Evolutionary conservation across 2,329 filamentous ascomycete species (phyloP), one percentile per base, ranked within the genome.

Genomic region (Xylariaceae sp.): DNA sequence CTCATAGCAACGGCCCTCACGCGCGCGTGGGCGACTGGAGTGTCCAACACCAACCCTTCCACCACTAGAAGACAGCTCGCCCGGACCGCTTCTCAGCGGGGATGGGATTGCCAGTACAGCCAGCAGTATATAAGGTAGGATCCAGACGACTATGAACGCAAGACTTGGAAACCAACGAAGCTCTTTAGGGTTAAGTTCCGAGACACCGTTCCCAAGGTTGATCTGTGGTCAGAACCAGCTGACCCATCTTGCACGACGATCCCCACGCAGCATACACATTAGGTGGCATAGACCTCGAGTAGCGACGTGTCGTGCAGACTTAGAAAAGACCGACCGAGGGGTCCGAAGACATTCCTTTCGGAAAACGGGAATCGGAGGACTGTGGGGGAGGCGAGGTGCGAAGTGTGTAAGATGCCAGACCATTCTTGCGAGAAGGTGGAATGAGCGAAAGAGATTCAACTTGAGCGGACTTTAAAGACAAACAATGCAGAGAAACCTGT

Each of bases 101-200:
- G 59, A 63, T 44, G 60, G 67, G 66, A 55, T 71, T 63, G 54
- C 66, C 57, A 60, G 62, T 51, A 59, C 62, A 65, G 61, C 62
- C 53, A 59, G 62, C 65, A 70, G 73, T 67, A 73, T 91, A 91
- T 70, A 91, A 83, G 79, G 79, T 76, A 19, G 76, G 75, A 74
- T 80, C n/a, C 74, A 79, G 73, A 84, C 84, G 84, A 87, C 85
- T 81, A 75, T 76, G 72, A 79, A 78, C 83, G 83, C 84, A 88
- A 91, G 67, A 80, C 87, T 88, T 19, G 19, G 44, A 68, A 83
- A 85, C 89, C 88, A 87, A 84, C 76, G 72, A 70, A 76, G 73
- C 76, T 30, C 76, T 80, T 88, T 96, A 96, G 91, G 91, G 91
- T 95, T 96, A 95, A 91, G 88, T 91, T 91, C 88, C 89, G 85